Evolutionary conservation across 1,284 basidiomycete species (phyloP).

Genomic region (Peniophora sp.): DNA sequence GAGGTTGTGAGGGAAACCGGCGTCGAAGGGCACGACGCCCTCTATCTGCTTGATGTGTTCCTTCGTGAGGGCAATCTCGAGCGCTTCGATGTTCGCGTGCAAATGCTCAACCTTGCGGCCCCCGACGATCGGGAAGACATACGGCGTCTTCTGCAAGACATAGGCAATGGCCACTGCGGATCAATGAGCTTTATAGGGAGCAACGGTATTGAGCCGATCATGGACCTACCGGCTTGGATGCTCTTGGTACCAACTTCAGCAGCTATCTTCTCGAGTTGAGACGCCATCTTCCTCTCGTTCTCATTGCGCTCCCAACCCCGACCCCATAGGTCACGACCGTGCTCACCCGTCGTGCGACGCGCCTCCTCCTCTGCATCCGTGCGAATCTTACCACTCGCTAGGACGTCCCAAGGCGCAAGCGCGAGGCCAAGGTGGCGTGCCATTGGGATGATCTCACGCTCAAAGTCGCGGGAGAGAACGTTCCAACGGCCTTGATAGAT

Average conservation of each 20-base stretch:
- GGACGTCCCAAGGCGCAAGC: not conserved
- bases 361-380: not conserved
- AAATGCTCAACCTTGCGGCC: not conserved
- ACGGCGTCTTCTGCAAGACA: not conserved
- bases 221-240: slow-evolving; percentile 5
- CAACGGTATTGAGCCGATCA: not conserved
- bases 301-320: slow-evolving; percentile 26
- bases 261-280: slow-evolving; percentile 12
- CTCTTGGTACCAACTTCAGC: slow-evolving; percentile 13
- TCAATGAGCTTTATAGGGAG: not conserved
- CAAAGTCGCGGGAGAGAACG: slow-evolving; percentile 40
- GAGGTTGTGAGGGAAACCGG: not conserved
- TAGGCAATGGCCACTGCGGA: not conserved
- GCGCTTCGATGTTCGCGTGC: not conserved
- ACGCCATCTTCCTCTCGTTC: slow-evolving; percentile 18
- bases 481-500: slow-evolving; percentile 53
- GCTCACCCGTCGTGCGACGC: not conserved
- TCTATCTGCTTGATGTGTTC: not conserved
- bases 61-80: not conserved
- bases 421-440: slow-evolving; percentile 15
- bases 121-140: not conserved
- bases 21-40: not conserved
- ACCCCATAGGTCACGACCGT: not conserved
- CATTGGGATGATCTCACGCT: slow-evolving; percentile 60
- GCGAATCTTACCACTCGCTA: not conserved